A percentile compares a stretch with the other conserved stretches of the same genome.
Evolutionary conservation across 164 flowering plant species (phyloP).

Genomic region (Magnolia kwangsiensis): DNA sequence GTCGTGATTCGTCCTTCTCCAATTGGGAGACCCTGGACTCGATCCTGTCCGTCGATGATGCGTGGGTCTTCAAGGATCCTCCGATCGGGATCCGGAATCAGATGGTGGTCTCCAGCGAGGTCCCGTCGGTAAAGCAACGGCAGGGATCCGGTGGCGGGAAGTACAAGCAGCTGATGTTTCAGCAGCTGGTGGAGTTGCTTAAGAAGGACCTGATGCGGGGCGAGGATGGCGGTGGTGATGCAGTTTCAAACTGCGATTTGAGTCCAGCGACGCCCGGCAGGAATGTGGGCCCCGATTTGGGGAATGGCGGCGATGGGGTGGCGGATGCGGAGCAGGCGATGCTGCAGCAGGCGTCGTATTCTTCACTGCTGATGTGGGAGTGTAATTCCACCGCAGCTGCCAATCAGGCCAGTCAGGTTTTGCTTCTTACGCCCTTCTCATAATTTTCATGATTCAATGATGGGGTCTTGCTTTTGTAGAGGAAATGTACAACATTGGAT

Average conservation of each 20-base stretch:
- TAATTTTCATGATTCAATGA: background rate
- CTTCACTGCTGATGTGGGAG: constrained; percentile 45
- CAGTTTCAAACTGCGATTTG: constrained; percentile 11
- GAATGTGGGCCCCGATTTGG: constrained; percentile 13
- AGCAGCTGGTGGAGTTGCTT: constrained; percentile 62
- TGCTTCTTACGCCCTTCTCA: constrained; percentile 1
- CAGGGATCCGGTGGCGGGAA: constrained; percentile 44
- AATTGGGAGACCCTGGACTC: constrained; percentile 6
- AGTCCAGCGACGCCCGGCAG: constrained; percentile 27
- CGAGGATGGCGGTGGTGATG: constrained; percentile 21
- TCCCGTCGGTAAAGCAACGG: constrained; percentile 4
- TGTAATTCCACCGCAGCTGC: constrained; percentile 18
- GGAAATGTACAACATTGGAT: background rate
- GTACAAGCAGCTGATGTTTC: constrained; percentile 48
- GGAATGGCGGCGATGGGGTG: constrained; percentile 10
- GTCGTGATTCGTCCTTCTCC: constrained; percentile 1
- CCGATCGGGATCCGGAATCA: background rate
- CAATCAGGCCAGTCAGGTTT: constrained; percentile 54
- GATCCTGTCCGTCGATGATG: constrained; percentile 14
- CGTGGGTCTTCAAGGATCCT: constrained; percentile 12
- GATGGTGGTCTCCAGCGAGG: background rate
- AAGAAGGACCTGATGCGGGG: constrained; percentile 30
- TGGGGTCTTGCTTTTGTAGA: background rate
- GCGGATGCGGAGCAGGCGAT: constrained; percentile 11
- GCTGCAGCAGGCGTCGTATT: constrained; percentile 37